Evolutionary conservation across 345 rosid species (phyloP).

Genomic region (Moricandia moricandioides): DNA sequence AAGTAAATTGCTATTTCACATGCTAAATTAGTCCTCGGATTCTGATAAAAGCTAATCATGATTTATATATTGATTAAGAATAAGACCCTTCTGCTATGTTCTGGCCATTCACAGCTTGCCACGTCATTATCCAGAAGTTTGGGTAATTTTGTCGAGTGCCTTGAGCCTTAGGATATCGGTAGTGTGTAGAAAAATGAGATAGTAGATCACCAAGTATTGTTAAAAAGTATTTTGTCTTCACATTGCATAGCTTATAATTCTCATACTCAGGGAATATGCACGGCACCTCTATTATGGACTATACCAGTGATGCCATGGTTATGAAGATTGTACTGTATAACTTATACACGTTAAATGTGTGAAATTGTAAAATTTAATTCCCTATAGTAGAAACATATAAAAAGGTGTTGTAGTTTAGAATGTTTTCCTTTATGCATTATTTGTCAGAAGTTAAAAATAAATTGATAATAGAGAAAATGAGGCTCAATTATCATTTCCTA

Average conservation of each 20-base stretch:
- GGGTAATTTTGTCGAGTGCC: background rate
- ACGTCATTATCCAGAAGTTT: background rate
- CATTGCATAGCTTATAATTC: background rate
- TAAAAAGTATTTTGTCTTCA: background rate
- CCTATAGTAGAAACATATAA: no score
- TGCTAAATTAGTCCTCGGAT: conserved; percentile 1
- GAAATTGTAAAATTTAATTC: no score
- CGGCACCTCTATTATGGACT: background rate
- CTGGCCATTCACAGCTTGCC: conserved; percentile 13
- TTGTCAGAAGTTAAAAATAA: no score
- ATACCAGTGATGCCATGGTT: no score
- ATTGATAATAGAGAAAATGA: no score
- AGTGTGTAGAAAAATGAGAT: background rate
- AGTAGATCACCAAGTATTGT: background rate
- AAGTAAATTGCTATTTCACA: background rate
- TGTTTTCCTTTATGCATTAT: no score
- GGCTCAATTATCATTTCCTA: no score
- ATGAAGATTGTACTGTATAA: background rate
- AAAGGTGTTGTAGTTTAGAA: no score
- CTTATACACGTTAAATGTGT: no score
- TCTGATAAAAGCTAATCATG: conserved; percentile 4
- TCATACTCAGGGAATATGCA: background rate
- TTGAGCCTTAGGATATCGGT: background rate
- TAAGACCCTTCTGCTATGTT: background rate
- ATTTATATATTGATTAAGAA: conserved; percentile 10